Conservation (phyloP, 495 filamentous ascomycete genomes). For the Hypoxylon rickii region DNA sequence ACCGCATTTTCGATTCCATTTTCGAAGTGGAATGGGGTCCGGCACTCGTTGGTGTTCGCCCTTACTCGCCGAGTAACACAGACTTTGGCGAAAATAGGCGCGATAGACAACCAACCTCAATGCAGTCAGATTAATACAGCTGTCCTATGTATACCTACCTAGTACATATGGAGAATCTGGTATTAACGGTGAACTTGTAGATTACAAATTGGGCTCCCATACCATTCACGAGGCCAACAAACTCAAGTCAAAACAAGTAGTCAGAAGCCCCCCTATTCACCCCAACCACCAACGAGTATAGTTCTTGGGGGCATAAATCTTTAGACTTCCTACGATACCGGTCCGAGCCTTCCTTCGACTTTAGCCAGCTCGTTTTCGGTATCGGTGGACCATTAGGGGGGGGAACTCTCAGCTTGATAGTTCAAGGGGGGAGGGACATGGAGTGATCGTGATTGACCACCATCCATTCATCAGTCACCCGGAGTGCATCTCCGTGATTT, state of each 20-base stretch:
- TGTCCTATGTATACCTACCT: neutral
- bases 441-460: neutral
- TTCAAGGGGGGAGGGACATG: neutral
- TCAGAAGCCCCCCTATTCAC: conserved; percentile 7
- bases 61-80: conserved; percentile 1
- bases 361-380: too few species aligned
- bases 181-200: conserved; percentile 5
- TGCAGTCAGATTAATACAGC: neutral
- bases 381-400: too few species aligned
- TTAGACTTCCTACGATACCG: conserved; percentile 10
- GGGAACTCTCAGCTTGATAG: too few species aligned
- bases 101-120: conserved; percentile 10
- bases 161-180: neutral
- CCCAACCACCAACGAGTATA: conserved; percentile 17
- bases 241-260: conserved; percentile 6
- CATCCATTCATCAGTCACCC: conserved; percentile 7
- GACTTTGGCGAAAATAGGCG: conserved; percentile 4
- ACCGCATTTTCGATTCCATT: neutral
- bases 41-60: conserved; percentile 14
- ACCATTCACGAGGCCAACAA: conserved; percentile 4
- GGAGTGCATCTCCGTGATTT: neutral
- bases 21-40: neutral
- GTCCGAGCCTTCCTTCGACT: conserved; percentile 22
- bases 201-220: conserved; percentile 3
- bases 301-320: conserved; percentile 3